These are phyloP conservation scores for Candida smagusa DNA, from an alignment of 1,139 yeast genomes.

Conservation along the genomic window DNA sequence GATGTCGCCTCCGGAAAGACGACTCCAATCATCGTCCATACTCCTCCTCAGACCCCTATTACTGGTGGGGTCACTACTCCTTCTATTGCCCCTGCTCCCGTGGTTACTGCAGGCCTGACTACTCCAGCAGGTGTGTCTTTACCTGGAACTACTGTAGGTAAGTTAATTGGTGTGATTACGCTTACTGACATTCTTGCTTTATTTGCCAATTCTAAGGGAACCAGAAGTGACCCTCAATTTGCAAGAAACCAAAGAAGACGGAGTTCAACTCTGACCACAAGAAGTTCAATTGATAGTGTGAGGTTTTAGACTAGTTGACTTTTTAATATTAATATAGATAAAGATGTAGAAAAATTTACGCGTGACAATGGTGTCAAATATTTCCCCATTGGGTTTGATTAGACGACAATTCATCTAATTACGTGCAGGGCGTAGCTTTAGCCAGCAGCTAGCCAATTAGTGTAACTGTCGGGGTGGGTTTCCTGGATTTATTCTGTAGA, in stretches of 20 bases:
- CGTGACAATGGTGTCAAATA: too few species aligned
- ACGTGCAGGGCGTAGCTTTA: too few species aligned
- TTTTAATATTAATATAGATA: too few species aligned
- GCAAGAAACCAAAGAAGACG: conserved; percentile 89
- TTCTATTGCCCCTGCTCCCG: conserved; percentile 1
- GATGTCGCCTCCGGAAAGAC: conserved; percentile 6
- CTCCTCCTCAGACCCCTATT: conserved; percentile 2
- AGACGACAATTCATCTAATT: too few species aligned
- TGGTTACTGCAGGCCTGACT: conserved; percentile 1
- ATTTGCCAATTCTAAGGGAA: conserved; percentile 67
- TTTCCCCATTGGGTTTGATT: too few species aligned
- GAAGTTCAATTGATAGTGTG: conserved; percentile 31
- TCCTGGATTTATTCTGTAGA: too few species aligned
- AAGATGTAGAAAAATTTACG: too few species aligned
- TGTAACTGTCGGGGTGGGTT: too few species aligned
- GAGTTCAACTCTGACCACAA: conserved; percentile 48
- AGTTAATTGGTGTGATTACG: conserved; percentile 84
- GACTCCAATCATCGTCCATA: not conserved
- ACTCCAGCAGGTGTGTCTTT: conserved; percentile 11
- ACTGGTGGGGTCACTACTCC: conserved; percentile 3
- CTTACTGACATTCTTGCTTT: conserved; percentile 83
- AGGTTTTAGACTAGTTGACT: not conserved
- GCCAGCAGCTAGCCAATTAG: too few species aligned
- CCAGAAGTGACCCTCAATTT: conserved; percentile 69
- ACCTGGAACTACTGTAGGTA: conserved; percentile 56